Percentiles rank a stretch among this genome's conserved stretches.
Conservation (phyloP, 106 monocot genomes). For the Acorus gramineus region DNA sequence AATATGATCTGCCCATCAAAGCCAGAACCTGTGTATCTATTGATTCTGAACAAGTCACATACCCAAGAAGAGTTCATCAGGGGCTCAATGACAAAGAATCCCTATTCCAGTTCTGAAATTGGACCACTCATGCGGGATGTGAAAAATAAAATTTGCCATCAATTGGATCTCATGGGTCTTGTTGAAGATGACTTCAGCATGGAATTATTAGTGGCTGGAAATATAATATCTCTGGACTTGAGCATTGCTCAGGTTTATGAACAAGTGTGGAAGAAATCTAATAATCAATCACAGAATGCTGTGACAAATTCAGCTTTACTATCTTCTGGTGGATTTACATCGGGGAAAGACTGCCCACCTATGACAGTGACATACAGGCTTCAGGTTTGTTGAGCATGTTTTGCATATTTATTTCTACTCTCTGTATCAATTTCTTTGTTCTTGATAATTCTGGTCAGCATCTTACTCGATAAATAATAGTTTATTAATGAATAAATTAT, state of each 20-base stretch:
- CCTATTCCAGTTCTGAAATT: constrained; percentile 87
- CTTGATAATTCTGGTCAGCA: background rate
- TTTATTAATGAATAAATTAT: too few species aligned
- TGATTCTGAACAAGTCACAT: constrained; percentile 89
- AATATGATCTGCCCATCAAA: constrained; percentile 94
- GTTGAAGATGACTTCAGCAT: constrained; percentile 95
- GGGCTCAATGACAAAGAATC: constrained; percentile 98
- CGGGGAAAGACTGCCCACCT: constrained; percentile 66
- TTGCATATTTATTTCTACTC: background rate
- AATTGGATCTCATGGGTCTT: constrained; percentile 82
- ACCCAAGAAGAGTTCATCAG: constrained; percentile 98
- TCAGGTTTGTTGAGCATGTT: constrained; percentile 51
- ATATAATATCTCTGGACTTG: constrained; percentile 93
- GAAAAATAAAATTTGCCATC: constrained; percentile 98
- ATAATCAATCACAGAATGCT: constrained; percentile 54
- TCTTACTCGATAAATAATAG: too few species aligned
- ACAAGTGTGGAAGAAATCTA: constrained; percentile 94
- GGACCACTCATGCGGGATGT: constrained; percentile 95
- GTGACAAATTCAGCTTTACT: constrained; percentile 32
- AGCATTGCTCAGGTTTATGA: constrained; percentile 97
- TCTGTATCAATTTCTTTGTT: background rate
- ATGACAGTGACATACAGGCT: constrained; percentile 97
- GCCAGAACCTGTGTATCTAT: constrained; percentile 80
- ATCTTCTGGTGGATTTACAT: constrained; percentile 41
- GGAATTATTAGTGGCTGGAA: constrained; percentile 94